Base-by-base conservation (phyloP, 2,329 filamentous ascomycete species). In the Myriosclerotinia duriaeana region DNA sequence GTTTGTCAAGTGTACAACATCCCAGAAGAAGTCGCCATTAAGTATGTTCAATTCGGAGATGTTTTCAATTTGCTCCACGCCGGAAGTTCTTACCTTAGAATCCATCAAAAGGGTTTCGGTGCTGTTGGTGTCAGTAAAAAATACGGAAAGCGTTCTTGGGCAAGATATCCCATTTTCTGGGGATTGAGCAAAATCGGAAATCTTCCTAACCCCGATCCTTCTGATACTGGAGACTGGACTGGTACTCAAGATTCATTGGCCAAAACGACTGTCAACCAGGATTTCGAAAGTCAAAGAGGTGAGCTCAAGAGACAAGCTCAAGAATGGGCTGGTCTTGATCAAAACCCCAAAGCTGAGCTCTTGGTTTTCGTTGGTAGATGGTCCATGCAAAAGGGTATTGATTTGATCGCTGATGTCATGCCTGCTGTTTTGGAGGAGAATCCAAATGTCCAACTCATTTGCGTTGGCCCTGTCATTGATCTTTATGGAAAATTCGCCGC, bases 91-190 rank as follows among this genome's bases (percentile, higher is more conserved):
- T 88, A 89, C 70, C 80, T 90, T 12, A 84, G 87, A 67, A 79
- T 89, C 26, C 86, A 89, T 71, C 87, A 90, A 72, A 84, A 87
- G 71, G 87, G 87, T 3, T 89, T 88, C 66, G 87, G 87, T 65
- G 87, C 87, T 17, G 87, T 89, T 42, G 87, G 87, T 71, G 87
- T 89, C 1, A 88, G 85, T 2, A 87, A 85, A 71, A 89, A 89
- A 75, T 89, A 89, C 70, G 87, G 87, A 20, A 87, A 87, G 73
- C 84, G 87, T 22, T 87, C 86, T 3, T 87, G 85, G 74, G 86
- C 86, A 58, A 81, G 87, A 54, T 89, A 89, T 74, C 87, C 87
- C 2, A 89, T 89, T 67, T 89, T 90, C 77, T 89, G 87, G 87
- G 70, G 74, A 38, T 48, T 90, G 86, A n/a, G 89, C 78, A 67